These are phyloP conservation scores for Handroanthus guayacan DNA, from an alignment of 257 asterid genomes.

Conservation along the genomic window DNA sequence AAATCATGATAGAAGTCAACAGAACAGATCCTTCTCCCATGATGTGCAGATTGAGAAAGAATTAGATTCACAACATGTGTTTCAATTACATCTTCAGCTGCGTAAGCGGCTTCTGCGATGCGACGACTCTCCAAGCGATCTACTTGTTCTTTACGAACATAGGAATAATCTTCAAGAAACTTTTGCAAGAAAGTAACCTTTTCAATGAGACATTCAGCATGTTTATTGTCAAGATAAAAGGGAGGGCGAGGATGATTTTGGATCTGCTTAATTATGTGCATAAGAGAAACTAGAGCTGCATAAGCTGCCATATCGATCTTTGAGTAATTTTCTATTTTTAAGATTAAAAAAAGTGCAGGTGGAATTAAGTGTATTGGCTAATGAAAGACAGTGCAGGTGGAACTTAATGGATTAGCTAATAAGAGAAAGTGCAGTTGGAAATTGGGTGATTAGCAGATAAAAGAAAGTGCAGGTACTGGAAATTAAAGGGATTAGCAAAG, in stretches of 20 bases:
- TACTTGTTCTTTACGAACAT: background rate
- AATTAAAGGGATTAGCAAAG: too few relatives aligned
- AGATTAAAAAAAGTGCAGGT: too few relatives aligned
- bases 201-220: background rate
- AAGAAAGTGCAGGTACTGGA: too few relatives aligned
- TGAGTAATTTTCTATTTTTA: background rate
- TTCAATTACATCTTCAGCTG: background rate
- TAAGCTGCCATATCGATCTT: background rate
- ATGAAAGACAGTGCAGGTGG: too few relatives aligned
- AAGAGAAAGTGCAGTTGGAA: too few relatives aligned
- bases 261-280: background rate
- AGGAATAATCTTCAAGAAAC: background rate
- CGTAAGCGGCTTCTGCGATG: background rate
- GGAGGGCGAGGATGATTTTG: background rate
- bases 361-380: too few relatives aligned
- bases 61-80: too few relatives aligned
- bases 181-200: background rate
- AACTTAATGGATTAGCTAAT: too few relatives aligned
- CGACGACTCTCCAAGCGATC: background rate
- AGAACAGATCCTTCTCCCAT: too few relatives aligned
- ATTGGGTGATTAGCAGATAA: too few relatives aligned
- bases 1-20: too few relatives aligned
- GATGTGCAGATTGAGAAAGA: too few relatives aligned
- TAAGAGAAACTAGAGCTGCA: slow-evolving; percentile 5
- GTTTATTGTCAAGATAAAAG: background rate